Evolutionary conservation across 345 rosid genomes (phyloP), one percentile per base, ranked within the genome.

Genomic region (Populus ilicifolia): DNA sequence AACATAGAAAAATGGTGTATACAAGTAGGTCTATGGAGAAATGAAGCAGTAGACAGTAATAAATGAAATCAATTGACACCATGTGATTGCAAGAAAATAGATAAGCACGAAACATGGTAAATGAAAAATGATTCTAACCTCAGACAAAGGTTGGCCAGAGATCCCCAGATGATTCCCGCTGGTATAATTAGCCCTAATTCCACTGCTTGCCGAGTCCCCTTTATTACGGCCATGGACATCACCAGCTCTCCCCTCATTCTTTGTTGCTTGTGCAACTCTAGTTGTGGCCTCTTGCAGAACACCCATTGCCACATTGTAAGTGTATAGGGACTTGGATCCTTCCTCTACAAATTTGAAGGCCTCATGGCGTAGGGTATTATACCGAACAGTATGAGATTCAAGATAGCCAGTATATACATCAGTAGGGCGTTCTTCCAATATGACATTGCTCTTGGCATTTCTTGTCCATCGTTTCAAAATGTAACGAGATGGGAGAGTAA

Each of bases 391-490:
- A 70, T 81, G 77, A 76, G 94, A 86, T 67, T 88, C 97, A 70
- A 67, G 88, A 82, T 83, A 82, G 79, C 67, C 76, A 68, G 74
- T 83, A 17, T 84, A 68, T 81, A 81, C 67, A 36, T 86, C 90
- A 44, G 89, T 67, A 73, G 82, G 76, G 61, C 21, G 81, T 74
- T 87, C 90, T 27, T 84, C 89, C 61, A 69, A 71, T 36, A 27
- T 70, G 82, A 72, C 77, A 29, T 35, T 65, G 36, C 69, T 83
- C 85, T 85, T 91, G 73, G 94, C 94, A 83, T 88, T 85, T 81
- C 92, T 89, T 62, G 96, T 91, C 98, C 98, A 93, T 80, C 96
- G 86, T 83, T 87, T 91, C 54, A 89, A 79, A 36, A 91, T 23
- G 74, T 90, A 93, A 38, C 84, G 91, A 66, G 91, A 79, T 70